Evolutionary conservation across 305 asterid species (phyloP), one percentile per base, ranked within the genome.

Genomic region (Solanum hybrid): DNA sequence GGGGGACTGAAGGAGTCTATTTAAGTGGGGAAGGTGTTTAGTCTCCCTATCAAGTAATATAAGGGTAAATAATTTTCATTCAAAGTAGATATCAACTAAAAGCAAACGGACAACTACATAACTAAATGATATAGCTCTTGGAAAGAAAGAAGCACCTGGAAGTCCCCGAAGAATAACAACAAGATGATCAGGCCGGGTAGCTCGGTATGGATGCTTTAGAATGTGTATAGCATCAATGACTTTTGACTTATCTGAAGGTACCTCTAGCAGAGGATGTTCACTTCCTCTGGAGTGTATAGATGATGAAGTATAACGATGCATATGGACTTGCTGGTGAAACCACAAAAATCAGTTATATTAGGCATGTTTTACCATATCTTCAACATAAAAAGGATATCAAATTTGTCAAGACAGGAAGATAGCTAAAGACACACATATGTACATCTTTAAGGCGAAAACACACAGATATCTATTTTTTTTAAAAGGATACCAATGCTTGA

Each of bases 111-210:
- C 36, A 34, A 90, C 34, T 32, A 86, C 41, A 39, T 79, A 38
- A 88, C 85, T 32, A 24, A 61, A 73, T 39, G 51, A 27, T 26
- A 33, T 20, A 73, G 37, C 38, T 17, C 31, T 32, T 84, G 65
- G 17, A 32, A 26, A 65, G 75, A 88, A 29, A 34, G 39, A 37
- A 72, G 73, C 83, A 98, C 99, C 99, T 94, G 99, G 98, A 93
- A 98, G 99, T 90, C 99, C 99, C 88, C 99, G 97, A 89, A 97
- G 94, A 86, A 98, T 95, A 84, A 98, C 83, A 86, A 96, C 99
- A 81, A 98, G 94, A 91, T 95, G 98, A 94, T 95, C 99, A 38
- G 99, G 99, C 39, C 98, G 99, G 89, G 91, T 92, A 84, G 95
- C 93, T 87, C 99, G 96, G 89, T 96, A 94, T 57, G 99, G 99